Percentiles rank a stretch among this genome's conserved stretches.
Evolutionary conservation across 2,329 filamentous ascomycete genomes (phyloP).

Genomic region (Aspergillus transmontanensis): DNA sequence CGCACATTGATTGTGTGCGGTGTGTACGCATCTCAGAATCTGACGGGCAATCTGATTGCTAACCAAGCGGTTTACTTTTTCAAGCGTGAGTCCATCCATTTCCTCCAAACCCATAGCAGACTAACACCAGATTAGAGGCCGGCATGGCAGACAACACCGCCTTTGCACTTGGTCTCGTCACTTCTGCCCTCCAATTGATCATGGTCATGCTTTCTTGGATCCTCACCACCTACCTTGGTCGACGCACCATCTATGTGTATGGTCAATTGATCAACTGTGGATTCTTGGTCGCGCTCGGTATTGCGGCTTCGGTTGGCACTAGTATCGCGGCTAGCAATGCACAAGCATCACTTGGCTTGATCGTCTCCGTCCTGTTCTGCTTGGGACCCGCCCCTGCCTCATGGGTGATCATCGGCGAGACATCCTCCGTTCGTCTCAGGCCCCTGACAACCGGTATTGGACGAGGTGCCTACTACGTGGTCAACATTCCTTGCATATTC

Average conservation of each 20-base stretch:
- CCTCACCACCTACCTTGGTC: no score
- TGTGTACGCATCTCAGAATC: no score
- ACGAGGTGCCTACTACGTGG: constrained; percentile 64
- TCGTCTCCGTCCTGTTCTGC: constrained; percentile 67
- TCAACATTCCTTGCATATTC: constrained; percentile 69
- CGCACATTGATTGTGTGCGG: no score
- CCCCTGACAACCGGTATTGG: constrained; percentile 68
- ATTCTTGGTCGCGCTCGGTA: constrained; percentile 51
- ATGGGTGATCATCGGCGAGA: constrained; percentile 69
- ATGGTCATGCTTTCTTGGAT: no score
- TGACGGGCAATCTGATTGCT: no score
- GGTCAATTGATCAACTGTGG: no score
- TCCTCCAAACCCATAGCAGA: constrained; percentile 6
- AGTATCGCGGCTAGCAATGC: constrained; percentile 51
- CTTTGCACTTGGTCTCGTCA: constrained; percentile 66
- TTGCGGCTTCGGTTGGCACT: constrained; percentile 56
- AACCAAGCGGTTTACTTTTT: no score
- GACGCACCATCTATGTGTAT: no score
- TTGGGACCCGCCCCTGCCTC: constrained; percentile 65
- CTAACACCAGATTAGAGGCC: constrained; percentile 56
- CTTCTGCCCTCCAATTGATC: constrained; percentile 58
- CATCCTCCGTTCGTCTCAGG: constrained; percentile 65
- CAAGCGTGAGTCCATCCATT: no score
- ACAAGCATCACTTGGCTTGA: constrained; percentile 64
- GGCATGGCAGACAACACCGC: constrained; percentile 58